phyloP scores from a whole-genome alignment of 2,329 filamentous ascomycete species.

The Botryosphaeria dothidea region DNA sequence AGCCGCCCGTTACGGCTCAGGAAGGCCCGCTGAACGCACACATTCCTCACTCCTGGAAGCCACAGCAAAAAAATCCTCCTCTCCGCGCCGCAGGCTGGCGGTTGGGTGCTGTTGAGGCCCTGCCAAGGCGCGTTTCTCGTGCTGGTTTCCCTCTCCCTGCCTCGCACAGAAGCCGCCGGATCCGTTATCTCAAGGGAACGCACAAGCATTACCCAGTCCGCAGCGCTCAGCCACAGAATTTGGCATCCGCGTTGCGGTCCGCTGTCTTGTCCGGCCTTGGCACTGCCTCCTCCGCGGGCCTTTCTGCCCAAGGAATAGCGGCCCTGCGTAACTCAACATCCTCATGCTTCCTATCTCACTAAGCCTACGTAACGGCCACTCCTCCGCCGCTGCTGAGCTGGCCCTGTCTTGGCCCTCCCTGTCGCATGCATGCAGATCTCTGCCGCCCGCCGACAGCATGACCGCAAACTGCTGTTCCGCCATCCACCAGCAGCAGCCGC shows the following conservation, averaged over 20 bases:
- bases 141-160: not conserved
- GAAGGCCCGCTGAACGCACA: not conserved
- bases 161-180: not conserved
- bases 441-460: not conserved
- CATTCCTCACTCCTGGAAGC: too few relatives aligned
- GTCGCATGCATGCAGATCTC: conserved; percentile 1
- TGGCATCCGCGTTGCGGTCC: conserved; percentile 19
- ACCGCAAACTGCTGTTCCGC: not conserved
- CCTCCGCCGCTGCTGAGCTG: too few relatives aligned
- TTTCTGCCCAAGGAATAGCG: conserved; percentile 13
- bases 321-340: conserved; percentile 14
- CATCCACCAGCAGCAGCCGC: not conserved
- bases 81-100: not conserved
- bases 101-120: not conserved
- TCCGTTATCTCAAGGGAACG: not conserved
- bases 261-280: conserved; percentile 19
- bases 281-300: not conserved
- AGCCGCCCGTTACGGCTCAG: not conserved
- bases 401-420: not conserved
- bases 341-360: not conserved
- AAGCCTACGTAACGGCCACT: not conserved
- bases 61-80: not conserved
- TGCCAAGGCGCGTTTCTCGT: not conserved
- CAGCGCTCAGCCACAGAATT: conserved; percentile 18
- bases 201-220: not conserved